Base-by-base conservation (phyloP, 2,329 filamentous ascomycete species). In the Cercospora beticola region DNA sequence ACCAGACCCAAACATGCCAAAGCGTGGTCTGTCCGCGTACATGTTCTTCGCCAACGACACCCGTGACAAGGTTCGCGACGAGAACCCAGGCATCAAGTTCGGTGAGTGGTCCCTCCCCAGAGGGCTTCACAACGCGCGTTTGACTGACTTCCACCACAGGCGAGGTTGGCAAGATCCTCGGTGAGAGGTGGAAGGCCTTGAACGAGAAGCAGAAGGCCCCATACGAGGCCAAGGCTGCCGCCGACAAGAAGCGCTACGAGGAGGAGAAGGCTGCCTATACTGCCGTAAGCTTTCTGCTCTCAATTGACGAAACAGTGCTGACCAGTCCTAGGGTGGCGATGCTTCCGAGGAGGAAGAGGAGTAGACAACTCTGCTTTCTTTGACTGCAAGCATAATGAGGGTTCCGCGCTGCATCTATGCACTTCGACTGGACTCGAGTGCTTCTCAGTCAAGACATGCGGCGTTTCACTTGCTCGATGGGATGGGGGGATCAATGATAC, bases 11-110 rank as follows among this genome's bases (percentile, higher is more conserved):
- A 97, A 97, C 84, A 94, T 94, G 70, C 95, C 95, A 82, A 99
- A 98, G 93, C 93, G 95, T 84, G 95, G 94, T 86, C 92, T 99
- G 62, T 98, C 95, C 64, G 95, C 95, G 73, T 99, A 99, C 89
- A 99, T 99, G 95, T 98, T 98, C 91, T 99, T 98, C 82, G 95
- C 95, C 89, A 98, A 98, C 80, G 95, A 98, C 85, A 93, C 97
- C 85, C 94, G 95, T 77, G 94, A 98, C 81, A 97, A 95, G 82
- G 95, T 99, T 76, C 93, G 95, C 77, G 93, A 97, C 81, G 94
- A 98, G 84, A 98, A 98, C 88, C 94, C 94, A 46, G 94, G 94
- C 77, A 97, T 98, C 85, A 91, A 91, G 76, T 99, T 99, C 84
- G 95, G 93, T 90, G 87, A 76, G 87, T 80, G 66, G 28, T 58